Evolutionary conservation across 2,329 filamentous ascomycete species (phyloP), one percentile per base, ranked within the genome.

Genomic region (Scytalidium sp.): DNA sequence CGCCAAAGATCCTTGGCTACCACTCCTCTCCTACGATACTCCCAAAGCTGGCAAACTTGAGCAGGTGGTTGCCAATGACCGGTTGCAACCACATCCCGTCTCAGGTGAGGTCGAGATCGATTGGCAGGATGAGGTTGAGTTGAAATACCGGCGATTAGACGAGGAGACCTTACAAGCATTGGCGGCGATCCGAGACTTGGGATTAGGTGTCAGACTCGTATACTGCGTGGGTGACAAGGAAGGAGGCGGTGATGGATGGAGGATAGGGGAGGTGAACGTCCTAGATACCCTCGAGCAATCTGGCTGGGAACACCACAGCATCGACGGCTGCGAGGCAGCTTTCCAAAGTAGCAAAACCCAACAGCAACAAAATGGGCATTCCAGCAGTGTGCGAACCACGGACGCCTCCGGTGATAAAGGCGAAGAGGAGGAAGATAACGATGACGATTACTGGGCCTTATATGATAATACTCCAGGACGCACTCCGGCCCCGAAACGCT

Each of bases 371-470:
- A 43, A 50, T 47, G 41, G 15, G 17, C 17, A 36, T n/a, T 36
- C 32, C 8, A 36, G 32, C 7, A 36, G 17, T 27, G 25, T 10
- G 17, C 13, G 17, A 10, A 10, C 25, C 7, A 13, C 25, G 15
- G 17, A 36, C 43, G 13, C 13, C 43, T 23, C 15, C 46, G 22
- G n/a, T 50, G 40, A 59, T 46, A 51, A 48, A 10, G 46, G 49
- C 10, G 55, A 53, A 20, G 50, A 49, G 9, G 80, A 84, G 1
- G 83, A 83, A 0, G 85, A 87, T 19, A 85, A 88, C 25, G 85
- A 90, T 53, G 87, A 89, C 56, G 85, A 84, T 58, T 93, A 93
- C 67, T 93, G 88, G 88, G 85, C 82, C 25, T 80, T 83, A 53
- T 92, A 93, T 65, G 87, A 90, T 64, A 79, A 80, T 21, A 89